These are phyloP conservation scores for Mentha longifolia DNA, from an alignment of 257 asterid genomes.

Conservation along the genomic window DNA sequence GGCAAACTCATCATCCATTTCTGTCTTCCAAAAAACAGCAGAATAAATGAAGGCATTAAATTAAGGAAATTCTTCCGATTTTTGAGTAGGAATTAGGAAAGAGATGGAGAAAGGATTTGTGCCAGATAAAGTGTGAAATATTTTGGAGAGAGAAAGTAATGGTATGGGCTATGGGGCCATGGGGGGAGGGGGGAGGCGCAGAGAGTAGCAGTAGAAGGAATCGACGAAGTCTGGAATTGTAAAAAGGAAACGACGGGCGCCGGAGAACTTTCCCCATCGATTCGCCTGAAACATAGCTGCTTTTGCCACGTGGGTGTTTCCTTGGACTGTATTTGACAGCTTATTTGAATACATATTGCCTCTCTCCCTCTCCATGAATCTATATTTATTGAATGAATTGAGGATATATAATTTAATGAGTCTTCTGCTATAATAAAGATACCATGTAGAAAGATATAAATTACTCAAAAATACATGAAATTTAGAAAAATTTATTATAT, in stretches of 20 bases:
- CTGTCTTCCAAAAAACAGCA: background rate
- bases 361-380: background rate
- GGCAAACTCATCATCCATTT: conserved; percentile 74
- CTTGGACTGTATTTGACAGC: background rate
- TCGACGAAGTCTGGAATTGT: conserved; percentile 2
- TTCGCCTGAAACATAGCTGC: conserved; percentile 1
- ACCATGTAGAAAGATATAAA: no score
- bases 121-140: background rate
- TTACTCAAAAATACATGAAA: no score
- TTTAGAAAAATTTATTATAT: no score
- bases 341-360: background rate
- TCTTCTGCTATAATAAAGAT: no score
- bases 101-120: background rate
- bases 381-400: no score
- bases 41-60: background rate
- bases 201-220: conserved; percentile 1
- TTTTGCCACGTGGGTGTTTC: conserved; percentile 2
- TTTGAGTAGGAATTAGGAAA: conserved; percentile 6
- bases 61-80: background rate
- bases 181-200: background rate
- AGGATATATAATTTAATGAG: no score
- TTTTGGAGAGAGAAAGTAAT: background rate
- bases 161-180: no score
- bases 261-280: background rate
- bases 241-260: conserved; percentile 15